A percentile compares a stretch with the other conserved stretches of the same genome.
Conservation (phyloP, 1,284 basidiomycete species). For the Tremellales sp. region DNA sequence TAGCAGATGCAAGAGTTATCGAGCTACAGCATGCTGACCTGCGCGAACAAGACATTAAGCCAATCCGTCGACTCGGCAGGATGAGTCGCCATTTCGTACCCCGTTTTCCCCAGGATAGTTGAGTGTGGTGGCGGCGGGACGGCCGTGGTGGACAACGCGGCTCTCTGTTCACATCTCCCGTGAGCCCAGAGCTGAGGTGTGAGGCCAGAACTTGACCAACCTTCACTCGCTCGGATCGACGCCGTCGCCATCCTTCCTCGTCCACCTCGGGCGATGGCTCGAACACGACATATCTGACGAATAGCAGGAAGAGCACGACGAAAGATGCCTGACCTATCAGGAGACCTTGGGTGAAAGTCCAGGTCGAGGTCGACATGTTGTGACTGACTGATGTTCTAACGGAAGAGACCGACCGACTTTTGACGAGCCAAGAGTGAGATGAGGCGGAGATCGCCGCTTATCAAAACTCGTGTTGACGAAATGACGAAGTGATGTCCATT, state of each 20-base stretch:
- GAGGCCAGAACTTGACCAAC: slow-evolving; percentile 25
- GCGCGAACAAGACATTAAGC: slow-evolving; percentile 57
- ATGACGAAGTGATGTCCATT: no score
- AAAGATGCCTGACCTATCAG: slow-evolving; percentile 54
- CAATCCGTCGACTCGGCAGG: slow-evolving; percentile 55
- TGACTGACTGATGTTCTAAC: slow-evolving; percentile 3
- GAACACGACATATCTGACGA: slow-evolving; percentile 57
- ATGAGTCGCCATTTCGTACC: slow-evolving; percentile 55
- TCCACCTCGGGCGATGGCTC: slow-evolving; percentile 46
- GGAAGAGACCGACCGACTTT: neutral
- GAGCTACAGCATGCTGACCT: slow-evolving; percentile 43
- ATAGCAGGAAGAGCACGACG: slow-evolving; percentile 47
- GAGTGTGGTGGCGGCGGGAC: slow-evolving; percentile 44
- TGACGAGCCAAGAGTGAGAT: slow-evolving; percentile 3
- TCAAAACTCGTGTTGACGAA: no score
- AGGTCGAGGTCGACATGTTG: slow-evolving; percentile 20
- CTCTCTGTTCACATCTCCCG: slow-evolving; percentile 22
- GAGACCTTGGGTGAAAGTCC: slow-evolving; percentile 56
- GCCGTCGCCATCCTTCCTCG: slow-evolving; percentile 27
- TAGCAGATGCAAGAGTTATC: slow-evolving; percentile 7
- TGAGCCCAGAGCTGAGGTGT: neutral
- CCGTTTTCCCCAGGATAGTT: slow-evolving; percentile 50
- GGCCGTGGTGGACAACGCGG: slow-evolving; percentile 37
- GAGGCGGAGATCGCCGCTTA: slow-evolving; percentile 4
- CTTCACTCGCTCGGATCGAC: slow-evolving; percentile 37